A percentile compares a stretch with the other conserved stretches of the same genome.
Conservation (phyloP, 164 flowering plant genomes). For the Tinospora cordifolia region DNA sequence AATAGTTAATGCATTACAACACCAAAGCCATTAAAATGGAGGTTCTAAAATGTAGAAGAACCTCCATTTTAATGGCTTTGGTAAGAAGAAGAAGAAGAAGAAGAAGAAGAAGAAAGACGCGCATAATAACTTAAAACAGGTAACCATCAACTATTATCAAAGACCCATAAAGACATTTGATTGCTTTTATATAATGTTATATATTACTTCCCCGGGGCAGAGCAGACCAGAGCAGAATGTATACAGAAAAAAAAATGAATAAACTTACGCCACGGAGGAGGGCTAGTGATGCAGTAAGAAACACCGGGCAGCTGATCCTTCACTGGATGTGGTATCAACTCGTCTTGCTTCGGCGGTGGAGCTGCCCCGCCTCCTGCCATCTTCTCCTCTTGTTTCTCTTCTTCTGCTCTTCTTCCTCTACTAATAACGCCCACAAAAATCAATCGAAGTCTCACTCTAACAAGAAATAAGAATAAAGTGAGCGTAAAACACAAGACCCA, state of each 20-base stretch:
- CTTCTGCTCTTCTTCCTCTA: constrained; percentile 12
- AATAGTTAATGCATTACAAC: too few species aligned
- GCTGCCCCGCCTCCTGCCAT: constrained; percentile 55
- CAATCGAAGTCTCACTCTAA: constrained; percentile 13
- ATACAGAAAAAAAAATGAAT: not conserved
- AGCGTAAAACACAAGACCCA: not conserved
- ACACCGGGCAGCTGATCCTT: constrained; percentile 66
- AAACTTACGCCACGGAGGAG: constrained; percentile 84
- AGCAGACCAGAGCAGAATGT: not conserved
- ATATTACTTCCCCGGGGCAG: not conserved
- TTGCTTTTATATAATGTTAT: not conserved
- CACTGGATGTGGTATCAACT: constrained; percentile 62
- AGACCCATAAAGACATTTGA: not conserved
- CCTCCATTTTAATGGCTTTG: too few species aligned
- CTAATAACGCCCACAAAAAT: constrained; percentile 3
- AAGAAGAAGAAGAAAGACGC: too few species aligned
- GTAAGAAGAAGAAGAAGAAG: too few species aligned
- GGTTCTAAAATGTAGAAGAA: too few species aligned
- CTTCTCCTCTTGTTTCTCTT: constrained; percentile 5
- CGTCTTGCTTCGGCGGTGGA: constrained; percentile 60
- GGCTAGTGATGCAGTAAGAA: constrained; percentile 70
- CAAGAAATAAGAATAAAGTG: not conserved
- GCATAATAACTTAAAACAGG: too few species aligned
- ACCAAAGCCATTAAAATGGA: too few species aligned
- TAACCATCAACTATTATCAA: too few species aligned